These are phyloP conservation scores for Schwanniomyces sp. DNA, from an alignment of 805 yeast species.

Conservation along the genomic window DNA sequence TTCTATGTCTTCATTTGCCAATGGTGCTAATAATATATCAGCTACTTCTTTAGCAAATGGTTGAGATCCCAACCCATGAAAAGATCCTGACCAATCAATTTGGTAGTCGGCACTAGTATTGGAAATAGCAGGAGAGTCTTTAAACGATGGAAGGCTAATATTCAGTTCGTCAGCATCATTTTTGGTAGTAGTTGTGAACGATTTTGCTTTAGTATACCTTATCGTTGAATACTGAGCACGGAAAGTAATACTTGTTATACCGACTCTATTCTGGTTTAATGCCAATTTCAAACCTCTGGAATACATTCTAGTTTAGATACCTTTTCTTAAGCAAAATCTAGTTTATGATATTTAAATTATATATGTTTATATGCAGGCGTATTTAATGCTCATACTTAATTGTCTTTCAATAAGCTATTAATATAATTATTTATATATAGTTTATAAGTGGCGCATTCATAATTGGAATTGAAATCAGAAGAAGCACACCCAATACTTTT, in stretches of 20 bases:
- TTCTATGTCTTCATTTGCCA: constrained; percentile 78
- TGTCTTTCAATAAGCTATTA: too few relatives aligned
- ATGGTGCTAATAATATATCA: constrained; percentile 57
- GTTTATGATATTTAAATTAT: neutral
- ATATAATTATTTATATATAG: too few relatives aligned
- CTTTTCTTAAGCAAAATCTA: neutral
- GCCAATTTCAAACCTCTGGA: neutral
- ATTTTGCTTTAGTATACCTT: neutral
- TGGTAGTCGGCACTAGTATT: constrained; percentile 12
- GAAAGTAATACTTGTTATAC: neutral
- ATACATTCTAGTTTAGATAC: neutral
- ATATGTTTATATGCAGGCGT: too few relatives aligned
- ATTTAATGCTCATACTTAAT: too few relatives aligned
- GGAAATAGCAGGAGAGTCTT: constrained; percentile 21
- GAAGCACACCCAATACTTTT: too few relatives aligned
- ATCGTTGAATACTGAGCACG: neutral
- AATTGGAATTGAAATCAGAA: too few relatives aligned
- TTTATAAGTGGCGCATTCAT: too few relatives aligned
- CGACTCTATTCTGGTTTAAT: neutral
- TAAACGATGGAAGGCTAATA: constrained; percentile 9
- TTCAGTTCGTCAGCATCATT: neutral
- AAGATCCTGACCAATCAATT: constrained; percentile 83
- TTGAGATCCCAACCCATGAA: constrained; percentile 79
- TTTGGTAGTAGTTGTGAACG: neutral
- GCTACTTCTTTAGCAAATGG: constrained; percentile 67